Conservation (phyloP, 108 stramenopile genomes). For the Skeletonema potamos region DNA sequence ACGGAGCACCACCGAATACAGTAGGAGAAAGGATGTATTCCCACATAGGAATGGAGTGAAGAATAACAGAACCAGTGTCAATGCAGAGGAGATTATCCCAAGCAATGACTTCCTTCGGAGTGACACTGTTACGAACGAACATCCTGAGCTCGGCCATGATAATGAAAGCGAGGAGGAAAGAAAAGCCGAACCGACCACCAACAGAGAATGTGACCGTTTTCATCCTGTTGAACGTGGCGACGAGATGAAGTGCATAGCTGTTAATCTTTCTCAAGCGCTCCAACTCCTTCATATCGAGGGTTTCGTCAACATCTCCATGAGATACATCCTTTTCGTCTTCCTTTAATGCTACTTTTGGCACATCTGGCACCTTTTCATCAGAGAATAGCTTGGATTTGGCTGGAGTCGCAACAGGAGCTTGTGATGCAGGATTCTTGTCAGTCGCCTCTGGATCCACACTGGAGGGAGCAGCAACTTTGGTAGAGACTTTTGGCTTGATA, state of each 20-base stretch:
- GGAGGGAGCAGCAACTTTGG: no score
- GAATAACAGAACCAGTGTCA: not conserved
- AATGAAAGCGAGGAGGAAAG: not conserved
- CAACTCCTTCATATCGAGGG: not conserved
- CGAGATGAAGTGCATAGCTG: not conserved
- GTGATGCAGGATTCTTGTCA: not conserved
- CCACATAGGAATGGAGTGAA: conserved; percentile 13
- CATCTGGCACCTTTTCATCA: not conserved
- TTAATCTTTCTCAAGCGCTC: not conserved
- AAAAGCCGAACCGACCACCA: not conserved
- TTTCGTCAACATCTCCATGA: not conserved
- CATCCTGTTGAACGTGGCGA: not conserved
- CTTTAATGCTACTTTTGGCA: not conserved
- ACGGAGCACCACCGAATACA: not conserved
- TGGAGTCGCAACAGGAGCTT: not conserved
- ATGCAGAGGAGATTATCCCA: conserved; percentile 11
- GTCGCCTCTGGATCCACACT: not conserved
- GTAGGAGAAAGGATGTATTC: conserved; percentile 11
- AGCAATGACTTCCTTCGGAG: not conserved
- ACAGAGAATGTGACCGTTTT: not conserved
- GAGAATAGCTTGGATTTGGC: not conserved
- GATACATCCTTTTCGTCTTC: not conserved
- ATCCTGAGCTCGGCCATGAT: not conserved
- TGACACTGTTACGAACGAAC: not conserved
- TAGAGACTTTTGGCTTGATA: no score